Evolutionary conservation across 2,329 filamentous ascomycete species (phyloP).

Genomic region (Penicillium sp.): DNA sequence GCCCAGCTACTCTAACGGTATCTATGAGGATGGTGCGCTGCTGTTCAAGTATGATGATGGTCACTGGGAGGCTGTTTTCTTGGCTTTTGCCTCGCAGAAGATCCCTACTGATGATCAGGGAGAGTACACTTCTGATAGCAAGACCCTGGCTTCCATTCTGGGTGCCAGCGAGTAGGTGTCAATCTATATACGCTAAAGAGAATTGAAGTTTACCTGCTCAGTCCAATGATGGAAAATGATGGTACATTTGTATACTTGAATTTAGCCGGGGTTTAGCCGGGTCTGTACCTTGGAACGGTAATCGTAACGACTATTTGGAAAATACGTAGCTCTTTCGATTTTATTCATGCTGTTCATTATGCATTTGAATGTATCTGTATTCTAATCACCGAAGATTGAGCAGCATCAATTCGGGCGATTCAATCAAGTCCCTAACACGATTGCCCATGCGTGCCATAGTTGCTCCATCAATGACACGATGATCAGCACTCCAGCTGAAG

Average conservation of each 20-base stretch:
- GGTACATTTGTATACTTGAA: not conserved
- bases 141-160: conserved; percentile 15
- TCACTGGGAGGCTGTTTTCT: conserved; percentile 42
- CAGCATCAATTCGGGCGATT: conserved; percentile 85
- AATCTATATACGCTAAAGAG: not conserved
- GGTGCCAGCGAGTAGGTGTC: not conserved
- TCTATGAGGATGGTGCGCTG: conserved; percentile 38
- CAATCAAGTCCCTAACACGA: conserved; percentile 72
- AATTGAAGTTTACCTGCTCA: not conserved
- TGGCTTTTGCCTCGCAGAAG: conserved; percentile 41
- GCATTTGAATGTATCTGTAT: not conserved
- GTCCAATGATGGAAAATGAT: not conserved
- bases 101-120: conserved; percentile 34
- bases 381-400: conserved; percentile 68
- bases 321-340: not conserved
- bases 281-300: not conserved
- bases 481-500: conserved; percentile 96
- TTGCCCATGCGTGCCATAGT: conserved; percentile 91
- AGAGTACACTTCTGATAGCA: conserved; percentile 15
- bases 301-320: not conserved
- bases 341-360: not conserved
- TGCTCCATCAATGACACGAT: conserved; percentile 89
- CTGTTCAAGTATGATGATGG: conserved; percentile 37
- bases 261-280: not conserved
- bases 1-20: conserved; percentile 35